phyloP scores from a whole-genome alignment of 768 basidiomycete species.

The Kwoniella dejecticola region DNA sequence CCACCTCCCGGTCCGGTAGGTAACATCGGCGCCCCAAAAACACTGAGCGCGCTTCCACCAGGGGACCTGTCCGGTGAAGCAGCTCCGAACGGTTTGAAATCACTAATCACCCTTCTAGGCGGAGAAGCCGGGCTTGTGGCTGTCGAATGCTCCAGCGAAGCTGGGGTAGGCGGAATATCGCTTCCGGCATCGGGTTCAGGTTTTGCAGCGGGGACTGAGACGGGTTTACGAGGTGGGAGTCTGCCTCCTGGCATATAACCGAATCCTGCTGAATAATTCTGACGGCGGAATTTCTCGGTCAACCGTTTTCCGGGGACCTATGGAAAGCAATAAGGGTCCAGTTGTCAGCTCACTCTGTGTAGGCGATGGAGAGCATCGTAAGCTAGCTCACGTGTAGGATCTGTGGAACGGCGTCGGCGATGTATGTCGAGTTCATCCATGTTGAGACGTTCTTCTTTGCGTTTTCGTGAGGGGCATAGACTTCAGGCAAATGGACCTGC shows the following conservation, averaged over 20 bases:
- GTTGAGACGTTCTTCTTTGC: conserved; percentile 85
- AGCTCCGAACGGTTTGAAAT: conserved; percentile 59
- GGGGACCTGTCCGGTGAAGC: conserved; percentile 56
- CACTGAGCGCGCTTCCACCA: conserved; percentile 71
- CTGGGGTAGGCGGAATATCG: conserved; percentile 11
- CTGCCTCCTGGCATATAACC: conserved; percentile 63
- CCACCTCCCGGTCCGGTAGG: conserved; percentile 47
- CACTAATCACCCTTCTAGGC: conserved; percentile 81
- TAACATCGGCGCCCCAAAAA: conserved; percentile 69
- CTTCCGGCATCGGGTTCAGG: conserved; percentile 26
- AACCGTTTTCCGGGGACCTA: conserved; percentile 94
- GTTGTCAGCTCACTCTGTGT: not conserved
- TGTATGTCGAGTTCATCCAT: conserved; percentile 71
- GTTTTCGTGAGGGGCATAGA: conserved; percentile 88
- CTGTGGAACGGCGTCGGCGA: conserved; percentile 72
- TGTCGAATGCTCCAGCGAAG: conserved; percentile 22
- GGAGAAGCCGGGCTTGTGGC: conserved; percentile 61
- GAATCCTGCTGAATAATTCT: conserved; percentile 57
- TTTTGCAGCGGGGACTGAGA: conserved; percentile 53
- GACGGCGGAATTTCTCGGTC: conserved; percentile 90
- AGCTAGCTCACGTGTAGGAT: conserved; percentile 68
- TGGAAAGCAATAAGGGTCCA: too few species aligned
- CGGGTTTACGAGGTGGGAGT: conserved; percentile 57
- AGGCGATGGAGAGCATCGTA: not conserved
- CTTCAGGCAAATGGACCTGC: conserved; percentile 92